Evolutionary conservation across 176 grass and related monocot species (phyloP).

Genomic region (Juncus inflexus): DNA sequence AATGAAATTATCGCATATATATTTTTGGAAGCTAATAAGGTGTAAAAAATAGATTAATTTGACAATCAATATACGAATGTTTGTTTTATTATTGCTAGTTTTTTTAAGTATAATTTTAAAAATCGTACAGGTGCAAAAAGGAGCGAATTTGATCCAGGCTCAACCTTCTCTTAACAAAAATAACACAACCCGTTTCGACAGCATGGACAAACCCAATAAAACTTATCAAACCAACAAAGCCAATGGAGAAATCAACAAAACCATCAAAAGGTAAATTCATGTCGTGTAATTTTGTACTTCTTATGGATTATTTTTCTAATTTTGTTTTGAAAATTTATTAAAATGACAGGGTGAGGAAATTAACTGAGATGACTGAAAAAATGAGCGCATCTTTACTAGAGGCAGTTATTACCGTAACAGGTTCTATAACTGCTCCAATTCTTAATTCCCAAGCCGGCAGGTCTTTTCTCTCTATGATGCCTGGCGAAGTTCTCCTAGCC

Average conservation of each 20-base stretch:
- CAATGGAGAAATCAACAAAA: slow-evolving; percentile 53
- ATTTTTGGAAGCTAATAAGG: too few species aligned
- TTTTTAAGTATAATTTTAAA: too few species aligned
- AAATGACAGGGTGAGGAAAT: slow-evolving; percentile 55
- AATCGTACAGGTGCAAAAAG: slow-evolving; percentile 56
- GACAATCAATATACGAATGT: too few species aligned
- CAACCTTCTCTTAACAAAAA: slow-evolving; percentile 30
- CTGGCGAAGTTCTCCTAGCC: slow-evolving; percentile 78
- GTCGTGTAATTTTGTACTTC: too few species aligned
- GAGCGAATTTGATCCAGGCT: slow-evolving; percentile 66
- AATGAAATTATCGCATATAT: too few species aligned
- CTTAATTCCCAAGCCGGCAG: slow-evolving; percentile 63
- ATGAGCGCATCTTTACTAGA: slow-evolving; percentile 80
- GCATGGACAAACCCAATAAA: slow-evolving; percentile 17
- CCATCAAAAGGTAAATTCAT: slow-evolving; percentile 56
- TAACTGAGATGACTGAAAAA: slow-evolving; percentile 91
- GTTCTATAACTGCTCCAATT: slow-evolving; percentile 62
- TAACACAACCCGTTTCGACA: slow-evolving; percentile 12
- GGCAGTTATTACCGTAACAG: slow-evolving; percentile 53
- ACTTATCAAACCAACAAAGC: slow-evolving; percentile 25
- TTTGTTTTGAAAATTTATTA: too few species aligned
- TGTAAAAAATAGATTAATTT: too few species aligned
- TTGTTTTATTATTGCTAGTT: too few species aligned
- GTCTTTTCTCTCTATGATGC: slow-evolving; percentile 43
- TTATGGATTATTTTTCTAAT: too few species aligned